Conservation (phyloP, 495 filamentous ascomycete genomes). For the Penicillium nucicola region DNA sequence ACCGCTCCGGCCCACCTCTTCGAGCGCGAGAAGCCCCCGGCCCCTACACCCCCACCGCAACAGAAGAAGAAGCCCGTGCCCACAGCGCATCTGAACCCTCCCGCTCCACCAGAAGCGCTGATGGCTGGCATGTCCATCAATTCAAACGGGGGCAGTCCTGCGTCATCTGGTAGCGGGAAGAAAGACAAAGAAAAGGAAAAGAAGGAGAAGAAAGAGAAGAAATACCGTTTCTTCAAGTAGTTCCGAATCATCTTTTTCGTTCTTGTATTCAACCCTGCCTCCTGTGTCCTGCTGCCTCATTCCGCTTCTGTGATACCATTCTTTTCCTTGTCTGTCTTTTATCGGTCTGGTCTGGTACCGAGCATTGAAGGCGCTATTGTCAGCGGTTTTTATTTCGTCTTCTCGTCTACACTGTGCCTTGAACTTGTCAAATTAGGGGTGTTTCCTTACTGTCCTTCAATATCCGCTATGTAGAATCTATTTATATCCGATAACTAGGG, state of each 20-base stretch:
- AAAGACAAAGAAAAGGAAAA: constrained; percentile 51
- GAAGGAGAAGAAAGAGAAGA: constrained; percentile 60
- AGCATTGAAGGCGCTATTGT: constrained; percentile 16
- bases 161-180: constrained; percentile 25
- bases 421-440: neutral
- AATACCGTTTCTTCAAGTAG: constrained; percentile 72
- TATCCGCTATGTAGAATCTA: neutral
- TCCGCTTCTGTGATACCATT: constrained; percentile 41
- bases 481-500: neutral
- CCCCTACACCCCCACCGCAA: constrained; percentile 28
- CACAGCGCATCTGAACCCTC: constrained; percentile 24
- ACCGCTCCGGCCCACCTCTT: constrained; percentile 84
- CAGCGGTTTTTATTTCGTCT: constrained; percentile 4
- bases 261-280: neutral
- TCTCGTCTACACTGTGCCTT: constrained; percentile 37
- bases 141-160: constrained; percentile 34
- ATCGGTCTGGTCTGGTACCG: constrained; percentile 10
- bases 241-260: neutral
- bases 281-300: constrained; percentile 11
- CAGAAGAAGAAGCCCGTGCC: constrained; percentile 34
- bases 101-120: constrained; percentile 52
- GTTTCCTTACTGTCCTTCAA: neutral
- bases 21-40: constrained; percentile 63
- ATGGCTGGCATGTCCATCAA: constrained; percentile 59
- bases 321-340: constrained; percentile 17